Evolutionary conservation across 345 rosid genomes (phyloP).

Genomic region (Melaleuca alternifolia): DNA sequence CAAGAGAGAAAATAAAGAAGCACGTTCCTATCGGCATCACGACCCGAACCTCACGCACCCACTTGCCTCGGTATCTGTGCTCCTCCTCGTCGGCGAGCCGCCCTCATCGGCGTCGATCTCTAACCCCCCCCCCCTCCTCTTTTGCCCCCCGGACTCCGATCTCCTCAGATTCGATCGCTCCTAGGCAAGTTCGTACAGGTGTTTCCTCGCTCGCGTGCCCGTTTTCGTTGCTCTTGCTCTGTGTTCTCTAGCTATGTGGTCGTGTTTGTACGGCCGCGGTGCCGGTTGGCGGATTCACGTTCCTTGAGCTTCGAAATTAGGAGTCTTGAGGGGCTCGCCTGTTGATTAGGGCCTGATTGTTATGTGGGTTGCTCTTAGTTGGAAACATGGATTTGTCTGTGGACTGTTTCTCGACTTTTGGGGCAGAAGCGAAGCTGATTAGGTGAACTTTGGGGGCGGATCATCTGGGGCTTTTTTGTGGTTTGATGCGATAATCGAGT

Average conservation of each 20-base stretch:
- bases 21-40: constrained; percentile 25
- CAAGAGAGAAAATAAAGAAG: not conserved
- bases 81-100: not conserved
- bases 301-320: not conserved
- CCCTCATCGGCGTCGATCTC: not conserved
- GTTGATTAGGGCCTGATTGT: constrained; percentile 13
- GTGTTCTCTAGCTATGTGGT: not conserved
- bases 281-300: not conserved
- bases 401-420: constrained; percentile 59
- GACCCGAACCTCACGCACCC: not conserved
- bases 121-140: not conserved
- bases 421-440: constrained; percentile 63
- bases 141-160: not conserved
- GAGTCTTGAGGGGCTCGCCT: not conserved
- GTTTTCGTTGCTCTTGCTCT: not conserved
- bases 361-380: constrained; percentile 56
- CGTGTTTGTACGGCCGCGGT: not conserved
- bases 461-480: constrained; percentile 11
- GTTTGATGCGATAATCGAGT: constrained; percentile 30
- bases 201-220: not conserved
- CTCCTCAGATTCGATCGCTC: not conserved
- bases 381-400: constrained; percentile 55
- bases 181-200: not conserved
- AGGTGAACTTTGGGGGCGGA: constrained; percentile 7
- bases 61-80: constrained; percentile 4